Evolutionary conservation across 129 eudicot species (phyloP).

Genomic region (Pseudognaphalium luteoalbum): DNA sequence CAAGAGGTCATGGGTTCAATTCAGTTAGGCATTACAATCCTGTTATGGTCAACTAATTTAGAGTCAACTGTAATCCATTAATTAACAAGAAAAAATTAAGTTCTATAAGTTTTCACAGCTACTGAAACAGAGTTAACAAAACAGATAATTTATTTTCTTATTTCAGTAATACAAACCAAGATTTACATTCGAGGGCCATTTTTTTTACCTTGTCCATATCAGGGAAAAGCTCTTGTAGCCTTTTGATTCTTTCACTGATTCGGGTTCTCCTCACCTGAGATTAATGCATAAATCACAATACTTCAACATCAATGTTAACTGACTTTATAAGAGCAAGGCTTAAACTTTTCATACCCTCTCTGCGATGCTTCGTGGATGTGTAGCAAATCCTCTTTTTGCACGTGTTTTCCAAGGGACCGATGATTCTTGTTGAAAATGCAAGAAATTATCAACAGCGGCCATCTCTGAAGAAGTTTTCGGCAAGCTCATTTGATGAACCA

Average conservation of each 20-base stretch:
- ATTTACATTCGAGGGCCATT: background rate
- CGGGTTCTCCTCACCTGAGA: constrained; percentile 77
- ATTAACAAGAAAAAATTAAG: no score
- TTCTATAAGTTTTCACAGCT: background rate
- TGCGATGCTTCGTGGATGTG: constrained; percentile 96
- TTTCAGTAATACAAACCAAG: background rate
- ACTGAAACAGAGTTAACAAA: background rate
- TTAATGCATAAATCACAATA: background rate
- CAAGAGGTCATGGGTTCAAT: background rate
- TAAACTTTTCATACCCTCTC: constrained; percentile 69
- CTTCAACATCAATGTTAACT: constrained; percentile 11
- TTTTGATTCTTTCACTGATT: constrained; percentile 92
- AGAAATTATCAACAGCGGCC: constrained; percentile 55
- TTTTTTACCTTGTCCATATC: constrained; percentile 84
- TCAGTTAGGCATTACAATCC: background rate
- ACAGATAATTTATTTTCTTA: background rate
- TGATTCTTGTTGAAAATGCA: constrained; percentile 66
- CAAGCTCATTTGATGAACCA: constrained; percentile 84
- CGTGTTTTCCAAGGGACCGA: constrained; percentile 69
- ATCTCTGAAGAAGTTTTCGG: constrained; percentile 67
- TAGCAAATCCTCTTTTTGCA: constrained; percentile 94
- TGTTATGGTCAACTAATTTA: background rate
- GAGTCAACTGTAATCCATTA: no score
- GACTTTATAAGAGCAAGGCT: background rate
- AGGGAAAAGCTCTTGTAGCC: constrained; percentile 92